Base-by-base conservation (phyloP, 1,139 yeast genomes). In the Wickerhamomyces sp. region DNA sequence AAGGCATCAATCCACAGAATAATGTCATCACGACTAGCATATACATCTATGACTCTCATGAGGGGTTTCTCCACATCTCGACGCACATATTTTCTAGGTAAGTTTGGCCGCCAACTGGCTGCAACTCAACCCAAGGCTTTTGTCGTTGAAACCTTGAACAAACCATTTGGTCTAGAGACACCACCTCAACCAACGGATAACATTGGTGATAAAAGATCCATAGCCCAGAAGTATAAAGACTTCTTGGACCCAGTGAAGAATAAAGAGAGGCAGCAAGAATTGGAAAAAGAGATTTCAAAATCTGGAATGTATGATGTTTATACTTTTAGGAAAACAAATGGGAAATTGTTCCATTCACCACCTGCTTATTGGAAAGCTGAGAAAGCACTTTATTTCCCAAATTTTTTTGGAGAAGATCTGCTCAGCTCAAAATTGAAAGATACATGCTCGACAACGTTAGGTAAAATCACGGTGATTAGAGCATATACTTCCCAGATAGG, bases 281-380 rank as follows among this genome's bases (percentile, higher is more conserved):
- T 85, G 40, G 88, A 85, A 51, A 72, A 76, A 40, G 96, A 88
- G 56, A 72, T 88, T 46, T 76, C 85, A 25, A 86, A 82, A 51
- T 84, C 95, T n/a, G 88, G 93, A 18, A 78, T 87, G 66, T 81
- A 82, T 49, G 95, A 88, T 47, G 70, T 87, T 46, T 82, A 85
- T 52, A 78, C 85, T 1, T 89, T 79, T 55, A 68, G 82, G 34
- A 81, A 81, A 47, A 84, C 93, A 3, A 75, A 78, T 29, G 97
- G 97, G 23, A 87, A 88, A 61, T 69, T 88, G 46, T 91, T 88
- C 62, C 66, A 72, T 14, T 78, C 95, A 0, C 97, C 97, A 1
- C 65, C 72, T 11, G 75, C 89, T 2, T 81, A 74, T 47, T 88
- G 91, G 70, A 75, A 72, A 41, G 62, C 67, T 9, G 93, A 84